These are phyloP conservation scores for Fonsecaea nubica DNA, from an alignment of 2,329 filamentous ascomycete species.

Conservation along the genomic window DNA sequence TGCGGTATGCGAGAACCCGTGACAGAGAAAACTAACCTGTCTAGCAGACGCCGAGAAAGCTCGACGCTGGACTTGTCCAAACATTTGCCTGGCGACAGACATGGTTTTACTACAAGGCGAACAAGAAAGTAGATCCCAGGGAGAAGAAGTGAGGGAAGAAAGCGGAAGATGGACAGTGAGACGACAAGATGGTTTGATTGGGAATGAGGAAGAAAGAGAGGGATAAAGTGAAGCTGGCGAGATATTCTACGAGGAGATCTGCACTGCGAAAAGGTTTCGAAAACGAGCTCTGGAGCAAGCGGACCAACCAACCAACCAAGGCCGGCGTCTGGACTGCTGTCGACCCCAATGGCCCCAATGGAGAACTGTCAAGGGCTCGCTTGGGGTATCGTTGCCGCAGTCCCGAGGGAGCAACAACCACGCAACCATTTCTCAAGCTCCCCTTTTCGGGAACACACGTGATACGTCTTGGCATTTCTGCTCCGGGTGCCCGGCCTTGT, in stretches of 20 bases:
- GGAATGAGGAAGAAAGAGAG: constrained; percentile 4
- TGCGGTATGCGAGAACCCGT: constrained; percentile 10
- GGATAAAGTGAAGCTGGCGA: constrained; percentile 12
- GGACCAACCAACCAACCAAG: background rate
- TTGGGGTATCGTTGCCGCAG: constrained; percentile 16
- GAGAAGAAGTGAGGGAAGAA: constrained; percentile 2
- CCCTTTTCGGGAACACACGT: constrained; percentile 10
- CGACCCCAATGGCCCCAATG: background rate
- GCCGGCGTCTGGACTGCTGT: background rate
- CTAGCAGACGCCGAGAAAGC: constrained; percentile 81
- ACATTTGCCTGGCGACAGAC: constrained; percentile 41
- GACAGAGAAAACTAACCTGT: constrained; percentile 63
- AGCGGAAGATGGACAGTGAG: background rate
- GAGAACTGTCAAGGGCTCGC: constrained; percentile 1
- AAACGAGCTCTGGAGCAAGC: background rate
- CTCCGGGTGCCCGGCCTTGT: constrained; percentile 9
- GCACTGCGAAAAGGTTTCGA: constrained; percentile 15
- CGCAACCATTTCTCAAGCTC: background rate
- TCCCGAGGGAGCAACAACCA: constrained; percentile 11
- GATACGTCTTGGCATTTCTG: constrained; percentile 19
- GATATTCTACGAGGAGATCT: constrained; percentile 11
- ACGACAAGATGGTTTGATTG: background rate
- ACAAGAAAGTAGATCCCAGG: background rate
- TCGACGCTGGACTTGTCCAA: constrained; percentile 70
- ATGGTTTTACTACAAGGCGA: constrained; percentile 24